Evolutionary conservation across 768 basidiomycete genomes (phyloP).

Genomic region (Paxillus rubicundulus): DNA sequence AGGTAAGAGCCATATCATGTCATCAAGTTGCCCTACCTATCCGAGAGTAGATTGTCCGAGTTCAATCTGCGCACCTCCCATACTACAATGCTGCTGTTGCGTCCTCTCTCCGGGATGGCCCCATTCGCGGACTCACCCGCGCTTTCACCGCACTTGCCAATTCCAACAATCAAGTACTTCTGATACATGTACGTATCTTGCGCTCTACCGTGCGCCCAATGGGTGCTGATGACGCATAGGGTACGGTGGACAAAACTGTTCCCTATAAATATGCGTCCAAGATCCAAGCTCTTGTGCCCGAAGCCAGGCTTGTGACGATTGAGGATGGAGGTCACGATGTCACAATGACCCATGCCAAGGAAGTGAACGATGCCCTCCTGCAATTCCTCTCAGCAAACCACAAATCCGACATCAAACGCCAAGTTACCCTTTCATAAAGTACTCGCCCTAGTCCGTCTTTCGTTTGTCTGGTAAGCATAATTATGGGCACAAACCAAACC

Average conservation of each 20-base stretch:
- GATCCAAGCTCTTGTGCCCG: constrained; percentile 31
- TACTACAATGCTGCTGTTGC: constrained; percentile 77
- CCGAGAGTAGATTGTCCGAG: constrained; percentile 56
- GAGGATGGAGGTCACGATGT: constrained; percentile 29
- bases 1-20: constrained; percentile 31
- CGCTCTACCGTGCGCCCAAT: not conserved
- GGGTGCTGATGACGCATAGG: constrained; percentile 16
- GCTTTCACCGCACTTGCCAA: constrained; percentile 53
- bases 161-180: constrained; percentile 47
- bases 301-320: constrained; percentile 30
- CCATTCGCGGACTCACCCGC: constrained; percentile 58
- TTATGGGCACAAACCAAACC: not conserved
- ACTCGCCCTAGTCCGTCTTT: not conserved
- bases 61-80: constrained; percentile 73
- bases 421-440: not conserved
- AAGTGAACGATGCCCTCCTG: constrained; percentile 30
- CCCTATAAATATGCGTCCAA: constrained; percentile 31
- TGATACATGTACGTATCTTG: constrained; percentile 55
- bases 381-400: constrained; percentile 21
- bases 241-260: constrained; percentile 33
- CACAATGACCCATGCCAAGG: constrained; percentile 30
- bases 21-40: not conserved
- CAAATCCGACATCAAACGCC: not conserved
- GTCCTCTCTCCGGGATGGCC: constrained; percentile 70
- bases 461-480: not conserved